Evolutionary conservation across 2,329 filamentous ascomycete genomes (phyloP).

Genomic region (Hypoxylon sp.): DNA sequence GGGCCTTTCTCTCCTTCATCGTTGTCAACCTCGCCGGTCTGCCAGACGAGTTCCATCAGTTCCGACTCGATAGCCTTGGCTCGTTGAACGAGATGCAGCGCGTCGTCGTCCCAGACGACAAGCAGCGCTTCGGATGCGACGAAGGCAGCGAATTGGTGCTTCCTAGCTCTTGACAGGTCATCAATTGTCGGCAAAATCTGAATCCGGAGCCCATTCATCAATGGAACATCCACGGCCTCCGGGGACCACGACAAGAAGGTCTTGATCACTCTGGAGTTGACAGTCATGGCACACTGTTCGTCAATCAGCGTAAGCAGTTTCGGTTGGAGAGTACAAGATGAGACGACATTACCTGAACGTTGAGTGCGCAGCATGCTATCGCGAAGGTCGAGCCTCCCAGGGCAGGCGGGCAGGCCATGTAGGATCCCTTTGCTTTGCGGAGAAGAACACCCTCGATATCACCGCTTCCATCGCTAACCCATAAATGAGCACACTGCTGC

Average conservation of each 20-base stretch:
- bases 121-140: constrained; percentile 75
- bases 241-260: constrained; percentile 78
- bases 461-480: constrained; percentile 75
- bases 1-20: constrained; percentile 64
- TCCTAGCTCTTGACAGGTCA: constrained; percentile 74
- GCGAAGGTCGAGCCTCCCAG: constrained; percentile 71
- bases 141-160: constrained; percentile 84
- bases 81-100: constrained; percentile 72
- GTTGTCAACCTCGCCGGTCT: constrained; percentile 60
- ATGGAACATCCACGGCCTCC: constrained; percentile 76
- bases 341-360: constrained; percentile 65
- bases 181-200: constrained; percentile 78
- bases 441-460: constrained; percentile 77
- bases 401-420: constrained; percentile 76
- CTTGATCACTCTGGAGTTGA: constrained; percentile 82
- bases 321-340: constrained; percentile 9
- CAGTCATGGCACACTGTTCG: constrained; percentile 80
- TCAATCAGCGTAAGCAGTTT: constrained; percentile 3
- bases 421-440: constrained; percentile 71
- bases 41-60: constrained; percentile 81
- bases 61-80: constrained; percentile 78
- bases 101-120: constrained; percentile 84
- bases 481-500: constrained; percentile 77
- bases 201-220: constrained; percentile 79
- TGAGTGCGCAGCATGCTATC: constrained; percentile 71